Evolutionary conservation across 306 rosid species (phyloP), one percentile per base, ranked within the genome.

Genomic region (Sechiopsis laciniata): DNA sequence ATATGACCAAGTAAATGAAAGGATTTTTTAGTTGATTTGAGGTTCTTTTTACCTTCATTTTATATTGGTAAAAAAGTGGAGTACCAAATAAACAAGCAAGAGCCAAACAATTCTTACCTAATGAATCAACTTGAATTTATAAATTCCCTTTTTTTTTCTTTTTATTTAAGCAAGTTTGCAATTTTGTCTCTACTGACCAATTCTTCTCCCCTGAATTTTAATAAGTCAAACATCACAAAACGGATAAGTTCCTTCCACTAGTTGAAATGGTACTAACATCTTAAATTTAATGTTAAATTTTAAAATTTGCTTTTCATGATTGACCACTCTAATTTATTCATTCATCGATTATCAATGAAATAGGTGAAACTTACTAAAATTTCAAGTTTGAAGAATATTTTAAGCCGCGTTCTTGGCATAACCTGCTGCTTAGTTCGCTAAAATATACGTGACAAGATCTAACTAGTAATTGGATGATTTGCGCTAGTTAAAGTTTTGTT

Each of bases 121-220:
- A 62, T 32, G 13, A 62, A 8, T 16, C 69, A 62, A 62, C 69
- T 62, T 62, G 69, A 62, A 13, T 62, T 14, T 32, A 7, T 32
- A 2, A 62, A 62, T 15, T 62, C 50, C 11, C 2, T 26, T 26
- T 26, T 26, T 26, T 26, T 26, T 26, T 26, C n/a, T 55, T 6
- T 32, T 6, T 2, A 29, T 61, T 32, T 8, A 62, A 62, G 50
- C 50, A 62, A 62, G 68, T 62, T 62, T 32, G 22, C 19, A 62
- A 62, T 2, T 62, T 62, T 62, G 22, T 62, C 50, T 32, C 69
- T 32, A 8, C 19, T 32, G 68, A 62, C 48, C 48, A 15, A 62
- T 62, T 29, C 42, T 37, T 37, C 42, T 37, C 42, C 42, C 48
- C 20, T 61, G 9, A 29, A 29, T 62, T 62, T 35, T 32, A 3